phyloP scores from a whole-genome alignment of 2,329 filamentous ascomycete genomes.

The Hymenoscyphus occultus region DNA sequence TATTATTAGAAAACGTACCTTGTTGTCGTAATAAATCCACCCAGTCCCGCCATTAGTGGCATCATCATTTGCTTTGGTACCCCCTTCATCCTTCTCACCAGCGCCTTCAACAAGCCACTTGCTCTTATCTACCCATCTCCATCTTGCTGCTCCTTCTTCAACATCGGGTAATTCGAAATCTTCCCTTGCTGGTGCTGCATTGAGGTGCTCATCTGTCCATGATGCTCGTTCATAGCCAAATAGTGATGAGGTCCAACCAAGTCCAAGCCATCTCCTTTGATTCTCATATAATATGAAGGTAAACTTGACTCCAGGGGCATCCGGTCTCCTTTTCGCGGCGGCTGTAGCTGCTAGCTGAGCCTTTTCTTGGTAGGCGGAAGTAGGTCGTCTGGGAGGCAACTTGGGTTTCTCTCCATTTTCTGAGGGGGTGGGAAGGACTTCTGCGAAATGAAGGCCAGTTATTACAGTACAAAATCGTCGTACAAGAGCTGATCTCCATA shows the following conservation, averaged over 20 bases:
- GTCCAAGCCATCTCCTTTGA: conserved; percentile 87
- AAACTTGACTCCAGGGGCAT: conserved; percentile 81
- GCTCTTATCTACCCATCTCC: conserved; percentile 82
- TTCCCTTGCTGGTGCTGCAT: conserved; percentile 71
- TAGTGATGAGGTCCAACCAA: conserved; percentile 90
- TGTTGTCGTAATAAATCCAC: conserved; percentile 98
- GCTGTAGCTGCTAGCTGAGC: conserved; percentile 37
- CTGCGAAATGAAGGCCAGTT: conserved; percentile 75
- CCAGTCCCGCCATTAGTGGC: conserved; percentile 56
- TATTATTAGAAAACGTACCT: conserved; percentile 52
- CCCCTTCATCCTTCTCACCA: conserved; percentile 48
- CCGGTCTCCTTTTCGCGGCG: conserved; percentile 40
- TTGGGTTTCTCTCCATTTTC: conserved; percentile 31
- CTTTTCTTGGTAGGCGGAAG: conserved; percentile 25
- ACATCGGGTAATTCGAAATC: conserved; percentile 67
- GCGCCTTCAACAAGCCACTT: conserved; percentile 85
- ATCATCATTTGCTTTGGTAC: conserved; percentile 39
- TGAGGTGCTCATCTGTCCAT: conserved; percentile 96
- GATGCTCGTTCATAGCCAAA: conserved; percentile 85
- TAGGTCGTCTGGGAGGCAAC: conserved; percentile 31
- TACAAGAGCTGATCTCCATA: conserved; percentile 83
- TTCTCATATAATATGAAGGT: conserved; percentile 98
- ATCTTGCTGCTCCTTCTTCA: conserved; percentile 59
- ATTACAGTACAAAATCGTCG: conserved; percentile 67
- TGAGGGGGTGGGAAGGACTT: conserved; percentile 38